phyloP scores from a whole-genome alignment of 495 filamentous ascomycete genomes.

The Penicillium soppii region DNA sequence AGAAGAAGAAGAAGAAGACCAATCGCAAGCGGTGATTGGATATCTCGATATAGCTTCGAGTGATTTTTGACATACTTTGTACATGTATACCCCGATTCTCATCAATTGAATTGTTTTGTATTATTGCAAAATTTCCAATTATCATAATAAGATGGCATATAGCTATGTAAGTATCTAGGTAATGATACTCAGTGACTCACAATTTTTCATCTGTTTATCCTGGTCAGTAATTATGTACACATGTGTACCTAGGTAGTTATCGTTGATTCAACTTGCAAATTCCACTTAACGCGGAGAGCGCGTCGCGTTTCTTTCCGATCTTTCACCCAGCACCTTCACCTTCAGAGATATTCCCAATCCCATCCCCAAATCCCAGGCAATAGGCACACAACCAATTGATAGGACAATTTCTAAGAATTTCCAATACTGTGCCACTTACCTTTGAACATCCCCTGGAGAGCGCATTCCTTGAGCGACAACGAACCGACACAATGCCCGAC shows the following conservation, averaged over 20 bases:
- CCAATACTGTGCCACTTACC: too few relatives aligned
- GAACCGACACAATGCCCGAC: slow-evolving; percentile 20
- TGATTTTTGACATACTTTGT: slow-evolving; percentile 8
- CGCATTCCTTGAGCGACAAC: too few relatives aligned
- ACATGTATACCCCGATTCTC: slow-evolving; percentile 12
- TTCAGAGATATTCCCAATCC: too few relatives aligned
- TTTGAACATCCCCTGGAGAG: too few relatives aligned
- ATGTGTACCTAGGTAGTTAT: neutral
- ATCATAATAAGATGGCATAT: too few relatives aligned
- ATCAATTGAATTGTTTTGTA: slow-evolving; percentile 16
- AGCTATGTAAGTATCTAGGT: neutral
- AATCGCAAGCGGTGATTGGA: slow-evolving; percentile 43
- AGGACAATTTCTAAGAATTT: too few relatives aligned
- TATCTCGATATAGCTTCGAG: slow-evolving; percentile 1
- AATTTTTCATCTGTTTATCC: too few relatives aligned
- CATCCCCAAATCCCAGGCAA: neutral
- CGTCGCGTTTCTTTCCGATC: slow-evolving; percentile 32
- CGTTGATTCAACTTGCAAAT: slow-evolving; percentile 1
- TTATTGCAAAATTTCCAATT: too few relatives aligned
- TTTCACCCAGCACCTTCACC: slow-evolving; percentile 2
- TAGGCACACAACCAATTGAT: too few relatives aligned
- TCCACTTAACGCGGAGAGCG: slow-evolving; percentile 39
- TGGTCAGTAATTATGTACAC: too few relatives aligned
- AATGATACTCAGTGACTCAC: too few relatives aligned
- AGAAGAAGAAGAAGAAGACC: slow-evolving; percentile 55